phyloP scores from a whole-genome alignment of 768 basidiomycete species.

The Suillus sp. region DNA sequence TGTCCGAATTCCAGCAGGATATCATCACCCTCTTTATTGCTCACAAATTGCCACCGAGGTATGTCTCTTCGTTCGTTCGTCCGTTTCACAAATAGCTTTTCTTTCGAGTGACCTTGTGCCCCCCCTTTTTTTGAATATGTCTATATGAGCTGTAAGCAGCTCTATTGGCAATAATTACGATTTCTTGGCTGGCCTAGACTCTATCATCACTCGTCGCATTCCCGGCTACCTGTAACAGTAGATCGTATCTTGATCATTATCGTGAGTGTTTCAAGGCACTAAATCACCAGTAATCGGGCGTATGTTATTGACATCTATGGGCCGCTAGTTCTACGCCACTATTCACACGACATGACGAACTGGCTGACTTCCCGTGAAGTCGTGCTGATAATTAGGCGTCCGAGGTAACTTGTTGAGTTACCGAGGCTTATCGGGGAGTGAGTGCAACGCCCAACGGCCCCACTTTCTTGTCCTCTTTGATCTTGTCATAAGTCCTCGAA shows the following conservation, averaged over 20 bases:
- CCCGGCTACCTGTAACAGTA: neutral
- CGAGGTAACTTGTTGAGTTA: neutral
- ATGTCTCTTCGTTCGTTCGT: neutral
- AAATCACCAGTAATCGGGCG: neutral
- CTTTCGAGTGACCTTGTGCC: neutral
- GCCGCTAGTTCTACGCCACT: conserved; percentile 1
- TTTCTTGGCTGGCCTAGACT: conserved; percentile 1
- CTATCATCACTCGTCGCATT: neutral
- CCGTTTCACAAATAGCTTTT: neutral
- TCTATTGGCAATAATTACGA: too few species aligned
- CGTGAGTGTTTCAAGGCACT: conserved; percentile 7
- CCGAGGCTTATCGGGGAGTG: neutral
- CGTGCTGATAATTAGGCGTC: neutral
- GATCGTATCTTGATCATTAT: conserved; percentile 5
- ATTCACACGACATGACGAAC: neutral
- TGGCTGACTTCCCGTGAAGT: neutral
- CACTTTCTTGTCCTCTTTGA: neutral
- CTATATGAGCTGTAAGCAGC: neutral
- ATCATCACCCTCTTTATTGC: neutral
- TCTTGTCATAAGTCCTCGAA: neutral
- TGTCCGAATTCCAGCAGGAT: neutral
- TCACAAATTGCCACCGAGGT: neutral
- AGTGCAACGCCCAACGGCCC: too few species aligned
- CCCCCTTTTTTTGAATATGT: neutral
- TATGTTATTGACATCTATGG: neutral